Evolutionary conservation across 192 early-diverging fungal genomes (phyloP).

Genomic region (Chytriomyces sp.): DNA sequence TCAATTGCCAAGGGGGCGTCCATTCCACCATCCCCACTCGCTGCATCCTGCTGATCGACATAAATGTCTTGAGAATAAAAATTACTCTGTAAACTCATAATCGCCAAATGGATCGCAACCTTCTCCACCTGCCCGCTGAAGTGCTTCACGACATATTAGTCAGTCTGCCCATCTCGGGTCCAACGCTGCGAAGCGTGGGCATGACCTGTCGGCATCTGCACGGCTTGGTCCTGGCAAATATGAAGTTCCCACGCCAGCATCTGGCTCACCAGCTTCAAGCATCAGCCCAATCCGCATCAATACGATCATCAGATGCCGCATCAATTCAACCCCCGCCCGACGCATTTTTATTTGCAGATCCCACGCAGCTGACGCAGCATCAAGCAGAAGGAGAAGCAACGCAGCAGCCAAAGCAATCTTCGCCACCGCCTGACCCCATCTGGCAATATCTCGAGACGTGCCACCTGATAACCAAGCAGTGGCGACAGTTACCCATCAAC

Average conservation of each 20-base stretch:
- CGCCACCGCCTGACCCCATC: background rate
- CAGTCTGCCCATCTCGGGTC: background rate
- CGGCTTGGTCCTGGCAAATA: background rate
- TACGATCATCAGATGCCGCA: background rate
- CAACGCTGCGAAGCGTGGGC: background rate
- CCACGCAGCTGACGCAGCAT: too few species aligned
- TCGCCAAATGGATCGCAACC: too few species aligned
- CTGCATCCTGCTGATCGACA: accelerated
- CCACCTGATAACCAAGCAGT: background rate
- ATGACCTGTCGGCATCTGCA: background rate
- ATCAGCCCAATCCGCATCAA: background rate
- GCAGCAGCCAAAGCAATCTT: too few species aligned
- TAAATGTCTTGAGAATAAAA: too few species aligned
- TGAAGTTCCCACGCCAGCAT: background rate
- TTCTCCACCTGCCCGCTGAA: background rate
- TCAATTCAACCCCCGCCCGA: too few species aligned
- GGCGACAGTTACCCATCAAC: background rate
- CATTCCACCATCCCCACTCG: too few species aligned
- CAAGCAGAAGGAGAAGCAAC: too few species aligned
- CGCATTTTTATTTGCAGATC: too few species aligned
- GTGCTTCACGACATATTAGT: background rate
- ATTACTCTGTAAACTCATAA: too few species aligned
- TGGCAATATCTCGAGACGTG: background rate
- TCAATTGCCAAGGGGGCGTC: too few species aligned
- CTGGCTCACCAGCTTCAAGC: background rate